Base-by-base conservation (phyloP, 2,329 filamentous ascomycete genomes). In the Colletotrichum karsti region DNA sequence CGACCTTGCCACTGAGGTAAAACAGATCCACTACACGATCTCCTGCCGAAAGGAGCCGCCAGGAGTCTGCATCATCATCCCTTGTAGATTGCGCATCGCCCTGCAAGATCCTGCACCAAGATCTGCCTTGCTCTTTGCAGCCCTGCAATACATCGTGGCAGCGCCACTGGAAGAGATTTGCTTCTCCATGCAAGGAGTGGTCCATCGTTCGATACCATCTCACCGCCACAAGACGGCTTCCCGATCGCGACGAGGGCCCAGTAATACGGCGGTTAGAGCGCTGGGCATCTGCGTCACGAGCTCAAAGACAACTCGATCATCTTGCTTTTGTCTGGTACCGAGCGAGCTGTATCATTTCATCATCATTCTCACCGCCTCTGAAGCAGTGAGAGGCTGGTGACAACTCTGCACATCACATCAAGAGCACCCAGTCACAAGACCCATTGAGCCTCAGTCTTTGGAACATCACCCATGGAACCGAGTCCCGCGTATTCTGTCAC, bases 41-140 rank as follows among this genome's bases (percentile, higher is more conserved):
- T 56, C 5, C 39, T 28, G 33, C 18, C 12, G n/a, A 35, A 30
- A 44, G n/a, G 28, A 26, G 26, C 44, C 24, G 10, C 46, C n/a
- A 44, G 37, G 59, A 15, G 33, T 51, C 12, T 20, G 22, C 35
- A 53, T 24, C 30, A 33, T 44, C 37, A 22, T 35, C 7, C 46
- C 26, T 51, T 26, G 26, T 7, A 51, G 4, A 41, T 18, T n/a
- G 20, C 42, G 26, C 26, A 41, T 58, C 35, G 13, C 15, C 39
- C 51, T 64, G 64, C 64, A 44, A 67, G 64, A 67, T 67, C 60
- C 64, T 67, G 64, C 64, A 64, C 20, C 39, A 37, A 28, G 24
- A 67, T 67, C 64, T 67, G 54, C 42, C 15, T 53, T n/a, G 28
- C 10, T 8, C 26, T 41, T 44, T 30, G 22, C 24, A 24, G 50